These are phyloP conservation scores for Herpotrichia juniperi DNA, from an alignment of 2,329 filamentous ascomycete species.

Conservation along the genomic window DNA sequence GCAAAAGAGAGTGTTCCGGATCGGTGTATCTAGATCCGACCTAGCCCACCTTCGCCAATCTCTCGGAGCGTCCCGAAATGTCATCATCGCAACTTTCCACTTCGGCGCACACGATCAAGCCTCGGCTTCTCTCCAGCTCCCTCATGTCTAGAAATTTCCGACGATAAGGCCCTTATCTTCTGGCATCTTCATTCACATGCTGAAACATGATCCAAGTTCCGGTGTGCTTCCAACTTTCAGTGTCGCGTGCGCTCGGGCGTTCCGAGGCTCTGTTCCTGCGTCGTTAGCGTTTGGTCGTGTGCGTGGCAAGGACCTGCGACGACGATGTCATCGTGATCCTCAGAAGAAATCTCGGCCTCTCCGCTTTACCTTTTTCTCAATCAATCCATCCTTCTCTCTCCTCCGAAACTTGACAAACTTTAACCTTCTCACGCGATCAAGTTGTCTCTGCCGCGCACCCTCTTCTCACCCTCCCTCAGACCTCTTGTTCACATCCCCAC, in stretches of 20 bases:
- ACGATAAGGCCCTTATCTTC: too few species aligned
- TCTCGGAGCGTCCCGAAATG: background rate
- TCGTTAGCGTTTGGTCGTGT: background rate
- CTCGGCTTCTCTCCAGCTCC: background rate
- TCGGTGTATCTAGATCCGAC: too few species aligned
- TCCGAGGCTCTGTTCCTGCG: constrained; percentile 1
- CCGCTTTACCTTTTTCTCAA: background rate
- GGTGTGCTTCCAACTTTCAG: background rate
- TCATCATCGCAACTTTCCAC: background rate
- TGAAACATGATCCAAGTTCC: background rate
- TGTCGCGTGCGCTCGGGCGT: constrained; percentile 1
- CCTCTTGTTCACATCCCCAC: background rate
- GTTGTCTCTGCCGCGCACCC: constrained; percentile 35
- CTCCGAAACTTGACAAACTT: background rate
- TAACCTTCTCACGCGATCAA: too few species aligned
- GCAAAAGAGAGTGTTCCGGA: too few species aligned
- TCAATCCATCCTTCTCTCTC: background rate
- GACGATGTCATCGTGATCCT: background rate
- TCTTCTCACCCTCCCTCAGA: constrained; percentile 5
- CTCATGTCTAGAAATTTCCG: too few species aligned
- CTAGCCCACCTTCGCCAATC: background rate
- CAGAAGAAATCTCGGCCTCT: background rate
- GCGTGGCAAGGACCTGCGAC: background rate
- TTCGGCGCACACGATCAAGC: background rate
- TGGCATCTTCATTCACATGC: too few species aligned